Evolutionary conservation across 495 filamentous ascomycete genomes (phyloP).

Genomic region (Apodospora peruviana): DNA sequence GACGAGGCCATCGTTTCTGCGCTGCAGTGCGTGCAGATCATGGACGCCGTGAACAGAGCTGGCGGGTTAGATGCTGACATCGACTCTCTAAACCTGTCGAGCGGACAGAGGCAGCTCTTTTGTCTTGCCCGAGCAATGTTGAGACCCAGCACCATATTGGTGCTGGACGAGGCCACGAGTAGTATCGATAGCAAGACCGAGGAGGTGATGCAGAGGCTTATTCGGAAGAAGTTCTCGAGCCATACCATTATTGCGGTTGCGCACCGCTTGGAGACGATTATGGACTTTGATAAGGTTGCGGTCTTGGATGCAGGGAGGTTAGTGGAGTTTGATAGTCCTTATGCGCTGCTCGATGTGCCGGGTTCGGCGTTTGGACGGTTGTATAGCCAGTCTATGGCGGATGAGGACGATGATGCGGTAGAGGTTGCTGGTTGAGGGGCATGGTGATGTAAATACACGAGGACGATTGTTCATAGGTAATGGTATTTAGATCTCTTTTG

Average conservation of each 20-base stretch:
- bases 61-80: slow-evolving; percentile 38
- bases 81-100: slow-evolving; percentile 21
- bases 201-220: slow-evolving; percentile 21
- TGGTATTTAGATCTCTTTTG: no score
- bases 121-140: slow-evolving; percentile 57
- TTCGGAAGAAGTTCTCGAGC: slow-evolving; percentile 26
- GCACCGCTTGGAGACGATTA: slow-evolving; percentile 36
- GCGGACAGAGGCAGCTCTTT: slow-evolving; percentile 57
- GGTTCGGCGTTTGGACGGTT: slow-evolving; percentile 9
- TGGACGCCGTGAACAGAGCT: slow-evolving; percentile 30
- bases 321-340: slow-evolving; percentile 32
- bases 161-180: slow-evolving; percentile 28
- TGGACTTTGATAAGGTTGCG: slow-evolving; percentile 36
- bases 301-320: slow-evolving; percentile 30
- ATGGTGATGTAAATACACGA: no score
- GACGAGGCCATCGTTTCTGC: slow-evolving; percentile 33
- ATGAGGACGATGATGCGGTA: slow-evolving; percentile 6
- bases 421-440: no score
- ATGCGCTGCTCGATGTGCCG: slow-evolving; percentile 24
- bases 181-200: slow-evolving; percentile 27
- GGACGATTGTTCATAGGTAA: no score
- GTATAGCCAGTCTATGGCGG: slow-evolving; percentile 7
- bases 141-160: slow-evolving; percentile 21
- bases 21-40: slow-evolving; percentile 32
- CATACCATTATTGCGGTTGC: slow-evolving; percentile 41